Evolutionary conservation across 371 early-diverging fungal species (phyloP).

Genomic region (Cokeromyces recurvatus): DNA sequence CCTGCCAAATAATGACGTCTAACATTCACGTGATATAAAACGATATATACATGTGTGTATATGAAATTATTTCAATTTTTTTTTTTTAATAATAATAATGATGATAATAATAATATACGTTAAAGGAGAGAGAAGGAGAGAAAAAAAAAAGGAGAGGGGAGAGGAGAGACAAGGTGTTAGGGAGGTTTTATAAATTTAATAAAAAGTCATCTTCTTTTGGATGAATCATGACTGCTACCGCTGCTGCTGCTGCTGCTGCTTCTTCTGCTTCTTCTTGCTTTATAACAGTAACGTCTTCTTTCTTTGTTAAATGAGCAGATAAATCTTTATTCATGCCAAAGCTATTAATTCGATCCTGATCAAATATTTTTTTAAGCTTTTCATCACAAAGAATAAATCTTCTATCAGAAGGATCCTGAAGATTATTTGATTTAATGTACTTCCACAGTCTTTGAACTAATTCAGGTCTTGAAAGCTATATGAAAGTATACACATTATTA

Average conservation of each 20-base stretch:
- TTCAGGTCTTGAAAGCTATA: constrained; percentile 49
- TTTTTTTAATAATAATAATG: too few species aligned
- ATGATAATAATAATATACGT: too few species aligned
- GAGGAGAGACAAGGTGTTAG: too few species aligned
- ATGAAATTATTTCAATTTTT: too few species aligned
- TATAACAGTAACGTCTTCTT: constrained; percentile 10
- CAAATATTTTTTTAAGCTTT: constrained; percentile 47
- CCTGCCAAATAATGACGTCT: too few species aligned
- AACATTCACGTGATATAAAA: too few species aligned
- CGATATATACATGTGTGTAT: too few species aligned
- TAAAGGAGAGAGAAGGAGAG: neutral
- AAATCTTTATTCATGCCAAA: constrained; percentile 58
- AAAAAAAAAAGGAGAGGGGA: neutral
- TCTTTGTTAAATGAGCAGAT: constrained; percentile 48
- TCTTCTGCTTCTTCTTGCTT: neutral
- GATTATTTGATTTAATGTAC: constrained; percentile 53
- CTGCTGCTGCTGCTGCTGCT: neutral
- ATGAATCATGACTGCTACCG: neutral
- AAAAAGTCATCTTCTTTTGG: constrained; percentile 1
- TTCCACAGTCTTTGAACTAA: constrained; percentile 55
- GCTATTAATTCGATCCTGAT: constrained; percentile 44
- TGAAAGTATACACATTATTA: too few species aligned
- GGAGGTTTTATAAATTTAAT: constrained; percentile 1
- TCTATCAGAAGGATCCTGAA: constrained; percentile 58
- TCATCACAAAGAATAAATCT: constrained; percentile 53